Conservation (phyloP, 2,329 filamentous ascomycete species). For the Aspergillus novoparasiticus region DNA sequence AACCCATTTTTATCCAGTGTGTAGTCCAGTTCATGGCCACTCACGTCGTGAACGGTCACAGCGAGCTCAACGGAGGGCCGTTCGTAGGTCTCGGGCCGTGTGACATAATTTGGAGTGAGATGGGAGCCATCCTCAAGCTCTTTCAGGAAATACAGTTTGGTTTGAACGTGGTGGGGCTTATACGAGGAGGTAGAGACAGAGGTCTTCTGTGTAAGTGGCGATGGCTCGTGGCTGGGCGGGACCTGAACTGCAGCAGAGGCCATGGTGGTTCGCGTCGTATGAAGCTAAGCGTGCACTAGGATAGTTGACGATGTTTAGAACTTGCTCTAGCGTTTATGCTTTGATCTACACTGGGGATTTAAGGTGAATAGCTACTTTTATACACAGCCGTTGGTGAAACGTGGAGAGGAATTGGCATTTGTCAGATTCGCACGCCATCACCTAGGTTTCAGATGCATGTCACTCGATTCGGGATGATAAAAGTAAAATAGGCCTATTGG, state of each 20-base stretch:
- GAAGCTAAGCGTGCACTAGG: background rate
- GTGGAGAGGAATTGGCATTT: conserved; percentile 28
- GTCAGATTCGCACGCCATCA: conserved; percentile 40
- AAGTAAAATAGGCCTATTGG: conserved; percentile 21
- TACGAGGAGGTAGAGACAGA: conserved; percentile 17
- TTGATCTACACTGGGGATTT: background rate
- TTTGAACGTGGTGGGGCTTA: conserved; percentile 40
- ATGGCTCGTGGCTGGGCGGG: conserved; percentile 13
- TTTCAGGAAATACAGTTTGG: conserved; percentile 52
- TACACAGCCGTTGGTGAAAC: conserved; percentile 4
- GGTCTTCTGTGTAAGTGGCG: conserved; percentile 17
- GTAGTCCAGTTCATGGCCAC: conserved; percentile 47
- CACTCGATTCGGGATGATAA: conserved; percentile 30
- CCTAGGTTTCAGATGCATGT: conserved; percentile 3
- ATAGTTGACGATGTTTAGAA: background rate
- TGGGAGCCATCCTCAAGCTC: conserved; percentile 47
- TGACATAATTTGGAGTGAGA: conserved; percentile 41
- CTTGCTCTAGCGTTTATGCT: background rate
- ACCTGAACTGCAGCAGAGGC: conserved; percentile 34
- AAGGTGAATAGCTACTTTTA: background rate
- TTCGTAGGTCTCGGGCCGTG: conserved; percentile 44
- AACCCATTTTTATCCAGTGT: conserved; percentile 52
- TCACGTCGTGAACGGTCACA: conserved; percentile 46
- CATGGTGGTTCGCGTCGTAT: conserved; percentile 21
- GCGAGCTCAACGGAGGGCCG: conserved; percentile 43